phyloP scores from a whole-genome alignment of 2,329 filamentous ascomycete species.

The Hypoxylon sp. region DNA sequence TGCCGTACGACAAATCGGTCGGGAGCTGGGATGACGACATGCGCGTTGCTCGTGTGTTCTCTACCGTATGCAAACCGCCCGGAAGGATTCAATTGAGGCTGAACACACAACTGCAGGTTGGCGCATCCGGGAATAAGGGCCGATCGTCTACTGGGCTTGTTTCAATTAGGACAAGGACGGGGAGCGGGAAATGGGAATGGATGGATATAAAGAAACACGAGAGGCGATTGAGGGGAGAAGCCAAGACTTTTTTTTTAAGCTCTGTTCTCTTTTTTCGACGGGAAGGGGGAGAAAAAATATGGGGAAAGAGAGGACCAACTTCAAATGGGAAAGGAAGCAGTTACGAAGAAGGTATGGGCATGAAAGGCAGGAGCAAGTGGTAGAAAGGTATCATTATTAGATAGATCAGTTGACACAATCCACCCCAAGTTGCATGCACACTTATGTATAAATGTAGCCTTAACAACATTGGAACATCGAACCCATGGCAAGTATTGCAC shows the following conservation, averaged over 20 bases:
- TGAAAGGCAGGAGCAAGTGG: conserved; percentile 5
- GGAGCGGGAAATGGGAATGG: conserved; percentile 47
- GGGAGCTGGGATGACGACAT: conserved; percentile 53
- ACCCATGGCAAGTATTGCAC: conserved; percentile 11
- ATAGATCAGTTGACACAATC: conserved; percentile 24
- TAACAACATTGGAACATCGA: not conserved
- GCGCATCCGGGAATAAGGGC: conserved; percentile 46
- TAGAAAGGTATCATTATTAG: conserved; percentile 21
- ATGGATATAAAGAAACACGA: conserved; percentile 49
- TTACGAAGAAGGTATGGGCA: conserved; percentile 15
- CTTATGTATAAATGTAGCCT: not conserved
- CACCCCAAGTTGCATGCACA: conserved; percentile 1
- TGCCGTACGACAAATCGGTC: conserved; percentile 52
- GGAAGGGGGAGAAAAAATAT: conserved; percentile 27
- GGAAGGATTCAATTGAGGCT: conserved; percentile 47
- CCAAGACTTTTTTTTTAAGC: conserved; percentile 45
- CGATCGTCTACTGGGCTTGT: conserved; percentile 44
- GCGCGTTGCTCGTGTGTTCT: conserved; percentile 35
- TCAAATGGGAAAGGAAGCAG: conserved; percentile 9
- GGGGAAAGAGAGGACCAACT: conserved; percentile 20
- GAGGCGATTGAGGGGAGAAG: conserved; percentile 44
- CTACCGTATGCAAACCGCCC: conserved; percentile 22
- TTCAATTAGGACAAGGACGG: conserved; percentile 47
- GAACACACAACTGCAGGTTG: conserved; percentile 40
- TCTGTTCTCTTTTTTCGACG: not conserved